phyloP scores from a whole-genome alignment of 2,329 filamentous ascomycete species.

The Parastagonospora avenae region DNA sequence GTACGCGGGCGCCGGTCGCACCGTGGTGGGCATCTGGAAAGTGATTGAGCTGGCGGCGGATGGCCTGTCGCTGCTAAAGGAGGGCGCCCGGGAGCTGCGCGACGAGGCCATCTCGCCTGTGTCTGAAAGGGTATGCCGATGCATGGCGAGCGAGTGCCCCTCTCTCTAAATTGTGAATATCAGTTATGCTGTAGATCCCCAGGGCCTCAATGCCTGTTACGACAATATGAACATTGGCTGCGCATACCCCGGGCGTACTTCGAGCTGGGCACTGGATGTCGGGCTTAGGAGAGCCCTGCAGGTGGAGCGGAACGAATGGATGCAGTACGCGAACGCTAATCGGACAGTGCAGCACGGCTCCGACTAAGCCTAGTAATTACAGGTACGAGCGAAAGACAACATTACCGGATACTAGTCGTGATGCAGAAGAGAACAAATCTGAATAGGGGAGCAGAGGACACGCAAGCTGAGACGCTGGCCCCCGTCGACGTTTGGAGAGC shows the following conservation, averaged over 20 bases:
- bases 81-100: slow-evolving; percentile 50
- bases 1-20: slow-evolving; percentile 81
- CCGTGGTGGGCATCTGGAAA: slow-evolving; percentile 67
- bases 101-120: slow-evolving; percentile 40
- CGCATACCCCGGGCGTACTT: slow-evolving; percentile 7
- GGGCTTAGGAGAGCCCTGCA: slow-evolving; percentile 22
- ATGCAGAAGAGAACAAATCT: neutral
- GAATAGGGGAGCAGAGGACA: neutral
- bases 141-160: slow-evolving; percentile 28
- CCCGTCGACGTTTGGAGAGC: neutral
- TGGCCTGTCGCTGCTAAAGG: slow-evolving; percentile 71
- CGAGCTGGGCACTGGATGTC: slow-evolving; percentile 4
- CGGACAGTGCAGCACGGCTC: slow-evolving; percentile 5
- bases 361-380: slow-evolving; percentile 1
- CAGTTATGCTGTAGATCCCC: neutral
- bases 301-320: slow-evolving; percentile 17
- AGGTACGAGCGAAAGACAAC: neutral
- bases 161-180: slow-evolving; percentile 3
- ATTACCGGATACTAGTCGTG: neutral
- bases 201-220: neutral
- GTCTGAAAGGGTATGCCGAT: slow-evolving; percentile 43
- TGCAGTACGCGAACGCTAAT: slow-evolving; percentile 10
- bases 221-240: neutral
- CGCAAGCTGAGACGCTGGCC: neutral
- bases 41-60: slow-evolving; percentile 60